Conservation (phyloP, 2,329 filamentous ascomycete species). For the Penicillium concentricum region DNA sequence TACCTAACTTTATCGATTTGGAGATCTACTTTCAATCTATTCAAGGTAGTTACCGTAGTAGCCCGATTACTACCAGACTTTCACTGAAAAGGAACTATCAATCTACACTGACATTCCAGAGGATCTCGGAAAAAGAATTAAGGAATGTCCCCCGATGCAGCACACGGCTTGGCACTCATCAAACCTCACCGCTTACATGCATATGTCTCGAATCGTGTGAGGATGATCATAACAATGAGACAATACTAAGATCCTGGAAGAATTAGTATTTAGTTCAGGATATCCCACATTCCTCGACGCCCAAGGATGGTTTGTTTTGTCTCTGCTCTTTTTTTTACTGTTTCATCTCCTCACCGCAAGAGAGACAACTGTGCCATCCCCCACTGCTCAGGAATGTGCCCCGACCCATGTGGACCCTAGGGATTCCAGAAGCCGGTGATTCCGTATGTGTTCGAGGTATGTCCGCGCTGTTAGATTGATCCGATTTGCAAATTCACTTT, state of each 20-base stretch:
- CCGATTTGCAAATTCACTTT: neutral
- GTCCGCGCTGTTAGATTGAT: neutral
- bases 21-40: no score
- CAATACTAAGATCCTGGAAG: neutral
- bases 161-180: constrained; percentile 3
- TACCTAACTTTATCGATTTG: no score
- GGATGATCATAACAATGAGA: neutral
- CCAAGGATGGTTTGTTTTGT: constrained; percentile 3
- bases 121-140: neutral
- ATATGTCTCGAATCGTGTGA: neutral
- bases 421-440: constrained; percentile 6
- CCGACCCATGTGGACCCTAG: constrained; percentile 9
- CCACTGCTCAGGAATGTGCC: constrained; percentile 8
- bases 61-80: no score
- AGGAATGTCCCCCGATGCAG: constrained; percentile 10
- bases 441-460: constrained; percentile 3
- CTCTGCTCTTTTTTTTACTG: neutral
- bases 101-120: constrained; percentile 6
- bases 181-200: constrained; percentile 7
- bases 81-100: no score
- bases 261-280: neutral
- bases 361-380: constrained; percentile 5
- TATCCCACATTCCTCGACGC: constrained; percentile 5
- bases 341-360: constrained; percentile 12
- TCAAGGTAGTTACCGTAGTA: no score